phyloP scores from a whole-genome alignment of 179 eudicot species.

The Silene noctiflora region DNA sequence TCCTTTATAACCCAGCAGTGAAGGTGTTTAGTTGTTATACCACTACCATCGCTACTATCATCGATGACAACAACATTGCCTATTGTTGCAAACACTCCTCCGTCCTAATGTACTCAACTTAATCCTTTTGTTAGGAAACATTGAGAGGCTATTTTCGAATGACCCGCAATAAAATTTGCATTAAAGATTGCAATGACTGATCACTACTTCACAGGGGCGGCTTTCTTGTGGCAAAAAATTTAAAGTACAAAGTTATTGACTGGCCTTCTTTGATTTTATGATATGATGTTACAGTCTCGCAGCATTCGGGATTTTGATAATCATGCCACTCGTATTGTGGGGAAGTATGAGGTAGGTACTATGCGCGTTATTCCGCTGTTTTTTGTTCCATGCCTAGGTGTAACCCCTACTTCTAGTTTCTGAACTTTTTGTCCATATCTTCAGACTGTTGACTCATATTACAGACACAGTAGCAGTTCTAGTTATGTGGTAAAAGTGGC shows the following conservation, averaged over 20 bases:
- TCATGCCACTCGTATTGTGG: constrained; percentile 82
- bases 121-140: too few species aligned
- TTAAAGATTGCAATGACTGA: too few species aligned
- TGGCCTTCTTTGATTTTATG: constrained; percentile 16
- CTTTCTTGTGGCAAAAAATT: too few species aligned
- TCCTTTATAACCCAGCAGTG: constrained; percentile 1
- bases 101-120: not conserved
- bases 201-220: too few species aligned
- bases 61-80: not conserved
- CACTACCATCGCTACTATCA: not conserved
- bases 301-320: constrained; percentile 89
- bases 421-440: constrained; percentile 22
- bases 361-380: not conserved
- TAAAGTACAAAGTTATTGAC: too few species aligned
- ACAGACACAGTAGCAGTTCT: constrained; percentile 74
- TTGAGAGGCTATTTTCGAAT: not conserved
- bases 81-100: not conserved
- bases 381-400: not conserved
- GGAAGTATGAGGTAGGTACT: constrained; percentile 70
- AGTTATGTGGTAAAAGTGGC: constrained; percentile 63
- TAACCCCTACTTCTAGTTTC: constrained; percentile 12
- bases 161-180: not conserved
- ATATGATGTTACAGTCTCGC: constrained; percentile 54
- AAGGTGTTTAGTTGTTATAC: not conserved
- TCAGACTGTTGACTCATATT: constrained; percentile 91